Evolutionary conservation across 2,329 filamentous ascomycete species (phyloP).

Genomic region (Stagonosporopsis vannaccii): DNA sequence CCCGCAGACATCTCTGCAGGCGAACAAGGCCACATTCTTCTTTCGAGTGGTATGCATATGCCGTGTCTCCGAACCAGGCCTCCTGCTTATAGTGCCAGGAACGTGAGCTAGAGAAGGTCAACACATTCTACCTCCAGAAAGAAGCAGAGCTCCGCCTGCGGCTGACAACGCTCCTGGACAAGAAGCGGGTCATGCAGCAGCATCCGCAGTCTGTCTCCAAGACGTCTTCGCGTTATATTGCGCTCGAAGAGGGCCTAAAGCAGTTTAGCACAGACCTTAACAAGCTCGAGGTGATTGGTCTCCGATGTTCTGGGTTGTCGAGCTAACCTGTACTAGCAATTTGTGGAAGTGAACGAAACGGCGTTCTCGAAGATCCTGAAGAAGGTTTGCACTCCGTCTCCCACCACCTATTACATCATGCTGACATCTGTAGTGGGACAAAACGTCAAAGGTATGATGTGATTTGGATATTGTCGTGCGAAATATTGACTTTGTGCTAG

Average conservation of each 20-base stretch:
- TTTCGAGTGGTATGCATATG: conserved; percentile 79
- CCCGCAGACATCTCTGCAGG: conserved; percentile 88
- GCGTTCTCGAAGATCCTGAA: conserved; percentile 99
- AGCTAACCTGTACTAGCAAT: conserved; percentile 69
- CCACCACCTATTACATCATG: not conserved
- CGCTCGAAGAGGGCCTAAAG: conserved; percentile 94
- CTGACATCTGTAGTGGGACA: conserved; percentile 78
- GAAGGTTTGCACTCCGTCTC: conserved; percentile 66
- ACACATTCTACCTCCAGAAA: conserved; percentile 96
- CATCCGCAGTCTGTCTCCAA: conserved; percentile 79
- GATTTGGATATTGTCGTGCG: conserved; percentile 23
- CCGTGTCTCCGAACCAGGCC: not conserved
- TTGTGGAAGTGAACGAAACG: conserved; percentile 96
- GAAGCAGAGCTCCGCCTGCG: conserved; percentile 90
- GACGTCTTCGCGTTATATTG: conserved; percentile 90
- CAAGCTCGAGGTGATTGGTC: conserved; percentile 74
- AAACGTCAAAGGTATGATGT: conserved; percentile 82
- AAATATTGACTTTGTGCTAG: conserved; percentile 53
- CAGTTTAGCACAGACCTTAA: conserved; percentile 97
- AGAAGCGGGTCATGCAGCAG: conserved; percentile 89
- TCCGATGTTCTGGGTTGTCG: conserved; percentile 15
- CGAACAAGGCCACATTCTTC: conserved; percentile 98
- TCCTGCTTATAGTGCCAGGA: conserved; percentile 65
- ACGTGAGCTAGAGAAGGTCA: conserved; percentile 97
- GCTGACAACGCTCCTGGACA: conserved; percentile 89